phyloP scores from a whole-genome alignment of 192 early-diverging fungal species.

The Coemansia brasiliensis region DNA sequence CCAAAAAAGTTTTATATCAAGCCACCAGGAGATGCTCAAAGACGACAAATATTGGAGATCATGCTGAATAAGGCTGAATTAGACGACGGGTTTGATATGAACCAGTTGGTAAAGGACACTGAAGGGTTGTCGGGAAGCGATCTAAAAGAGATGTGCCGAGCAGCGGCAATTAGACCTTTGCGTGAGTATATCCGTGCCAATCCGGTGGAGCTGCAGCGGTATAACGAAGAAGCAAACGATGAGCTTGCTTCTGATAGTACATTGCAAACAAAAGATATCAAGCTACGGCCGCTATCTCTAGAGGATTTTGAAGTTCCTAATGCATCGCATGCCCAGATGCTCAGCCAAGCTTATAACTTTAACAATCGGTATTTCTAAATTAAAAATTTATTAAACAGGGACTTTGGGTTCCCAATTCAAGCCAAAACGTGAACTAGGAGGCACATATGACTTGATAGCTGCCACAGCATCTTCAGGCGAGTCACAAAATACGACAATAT shows the following conservation, averaged over 20 bases:
- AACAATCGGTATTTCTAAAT: slow-evolving; percentile 22
- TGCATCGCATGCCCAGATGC: slow-evolving; percentile 18
- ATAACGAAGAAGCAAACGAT: slow-evolving; percentile 2
- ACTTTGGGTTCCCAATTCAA: slow-evolving; percentile 54
- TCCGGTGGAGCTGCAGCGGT: slow-evolving; percentile 38
- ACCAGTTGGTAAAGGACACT: slow-evolving; percentile 69
- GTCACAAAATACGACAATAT: slow-evolving; percentile 61
- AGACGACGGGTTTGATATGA: slow-evolving; percentile 65
- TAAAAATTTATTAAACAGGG: neutral
- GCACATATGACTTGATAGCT: slow-evolving; percentile 56
- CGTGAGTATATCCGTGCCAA: slow-evolving; percentile 74
- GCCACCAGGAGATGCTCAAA: slow-evolving; percentile 81
- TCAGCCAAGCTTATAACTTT: slow-evolving; percentile 46
- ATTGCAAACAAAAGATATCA: slow-evolving; percentile 5
- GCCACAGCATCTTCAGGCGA: slow-evolving; percentile 61
- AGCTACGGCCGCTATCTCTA: slow-evolving; percentile 31
- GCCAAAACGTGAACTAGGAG: slow-evolving; percentile 51
- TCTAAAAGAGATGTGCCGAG: slow-evolving; percentile 95
- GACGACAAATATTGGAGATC: slow-evolving; percentile 78
- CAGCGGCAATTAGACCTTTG: slow-evolving; percentile 94
- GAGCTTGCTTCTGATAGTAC: neutral
- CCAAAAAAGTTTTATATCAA: slow-evolving; percentile 89
- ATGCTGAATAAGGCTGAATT: slow-evolving; percentile 75
- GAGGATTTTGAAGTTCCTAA: slow-evolving; percentile 39
- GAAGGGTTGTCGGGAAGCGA: slow-evolving; percentile 89